Evolutionary conservation across 305 asterid species (phyloP).

Genomic region (Rubia peregrina): DNA sequence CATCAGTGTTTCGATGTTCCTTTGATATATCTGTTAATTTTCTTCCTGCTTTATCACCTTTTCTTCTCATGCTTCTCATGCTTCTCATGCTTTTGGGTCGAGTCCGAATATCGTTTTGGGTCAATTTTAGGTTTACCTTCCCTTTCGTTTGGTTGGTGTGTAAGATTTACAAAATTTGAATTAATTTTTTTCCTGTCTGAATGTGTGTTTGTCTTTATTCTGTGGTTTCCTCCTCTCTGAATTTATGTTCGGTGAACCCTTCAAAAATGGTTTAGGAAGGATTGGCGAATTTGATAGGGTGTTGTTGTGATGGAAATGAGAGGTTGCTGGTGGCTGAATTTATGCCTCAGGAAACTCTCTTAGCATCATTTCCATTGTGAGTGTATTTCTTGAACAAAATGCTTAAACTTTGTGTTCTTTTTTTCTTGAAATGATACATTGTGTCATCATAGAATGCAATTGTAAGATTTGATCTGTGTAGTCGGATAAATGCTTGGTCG

Average conservation of each 20-base stretch:
- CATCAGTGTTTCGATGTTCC: no score
- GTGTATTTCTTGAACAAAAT: slow-evolving; percentile 13
- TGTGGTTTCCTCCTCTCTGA: no score
- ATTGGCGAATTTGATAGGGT: slow-evolving; percentile 49
- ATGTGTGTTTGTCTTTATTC: no score
- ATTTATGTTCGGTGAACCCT: no score
- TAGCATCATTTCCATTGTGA: slow-evolving; percentile 47
- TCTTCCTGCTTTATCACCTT: no score
- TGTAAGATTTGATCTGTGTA: not conserved
- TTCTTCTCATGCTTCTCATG: no score
- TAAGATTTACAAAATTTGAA: slow-evolving; percentile 37
- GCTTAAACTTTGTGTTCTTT: not conserved
- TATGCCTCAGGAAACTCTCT: slow-evolving; percentile 46
- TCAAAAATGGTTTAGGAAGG: no score
- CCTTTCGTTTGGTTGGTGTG: no score
- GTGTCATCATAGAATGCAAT: not conserved
- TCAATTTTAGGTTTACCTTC: no score
- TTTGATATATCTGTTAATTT: not conserved
- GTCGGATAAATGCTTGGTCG: not conserved
- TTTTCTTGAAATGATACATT: not conserved
- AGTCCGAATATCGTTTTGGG: not conserved
- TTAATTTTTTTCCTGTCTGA: not conserved
- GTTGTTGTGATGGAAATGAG: slow-evolving; percentile 54
- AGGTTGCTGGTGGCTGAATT: slow-evolving; percentile 51
- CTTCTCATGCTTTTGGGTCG: no score